Conservation (phyloP, 1,139 yeast genomes). For the Yamadazyma triangularis region DNA sequence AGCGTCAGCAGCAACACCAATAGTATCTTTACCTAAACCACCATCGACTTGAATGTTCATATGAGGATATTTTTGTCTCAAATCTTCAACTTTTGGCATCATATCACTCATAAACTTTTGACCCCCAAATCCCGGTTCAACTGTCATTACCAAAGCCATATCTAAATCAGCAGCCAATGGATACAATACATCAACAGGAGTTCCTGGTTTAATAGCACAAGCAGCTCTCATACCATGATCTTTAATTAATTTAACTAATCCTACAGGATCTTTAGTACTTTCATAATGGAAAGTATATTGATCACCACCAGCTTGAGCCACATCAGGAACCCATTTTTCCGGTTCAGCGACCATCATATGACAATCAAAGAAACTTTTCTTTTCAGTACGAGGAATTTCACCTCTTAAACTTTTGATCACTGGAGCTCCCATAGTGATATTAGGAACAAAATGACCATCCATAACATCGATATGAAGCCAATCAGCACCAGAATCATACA, state of each 20-base stretch:
- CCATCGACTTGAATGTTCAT: constrained; percentile 96
- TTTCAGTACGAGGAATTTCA: constrained; percentile 55
- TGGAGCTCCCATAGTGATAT: constrained; percentile 91
- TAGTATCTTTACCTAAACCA: constrained; percentile 83
- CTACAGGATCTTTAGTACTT: constrained; percentile 77
- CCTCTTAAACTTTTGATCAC: constrained; percentile 76
- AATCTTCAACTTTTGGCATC: constrained; percentile 89
- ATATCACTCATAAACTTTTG: constrained; percentile 92
- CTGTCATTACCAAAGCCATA: constrained; percentile 96
- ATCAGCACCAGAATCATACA: constrained; percentile 74
- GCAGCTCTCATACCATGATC: constrained; percentile 88
- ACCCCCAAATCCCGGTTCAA: constrained; percentile 98
- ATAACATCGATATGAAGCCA: constrained; percentile 98
- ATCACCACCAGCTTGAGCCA: constrained; percentile 94
- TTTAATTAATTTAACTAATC: constrained; percentile 71
- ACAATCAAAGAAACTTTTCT: constrained; percentile 82
- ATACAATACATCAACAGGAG: constrained; percentile 79
- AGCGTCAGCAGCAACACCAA: constrained; percentile 81
- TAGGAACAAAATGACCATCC: constrained; percentile 99
- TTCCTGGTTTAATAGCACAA: constrained; percentile 91
- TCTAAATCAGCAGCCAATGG: constrained; percentile 77
- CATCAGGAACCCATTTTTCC: constrained; percentile 89
- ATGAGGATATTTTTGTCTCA: constrained; percentile 70
- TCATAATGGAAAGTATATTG: constrained; percentile 96
- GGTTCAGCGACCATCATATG: constrained; percentile 99